Percentiles rank a stretch among this genome's conserved stretches.
Evolutionary conservation across 805 yeast species (phyloP).

Genomic region (Myxozyma lipomycoides): DNA sequence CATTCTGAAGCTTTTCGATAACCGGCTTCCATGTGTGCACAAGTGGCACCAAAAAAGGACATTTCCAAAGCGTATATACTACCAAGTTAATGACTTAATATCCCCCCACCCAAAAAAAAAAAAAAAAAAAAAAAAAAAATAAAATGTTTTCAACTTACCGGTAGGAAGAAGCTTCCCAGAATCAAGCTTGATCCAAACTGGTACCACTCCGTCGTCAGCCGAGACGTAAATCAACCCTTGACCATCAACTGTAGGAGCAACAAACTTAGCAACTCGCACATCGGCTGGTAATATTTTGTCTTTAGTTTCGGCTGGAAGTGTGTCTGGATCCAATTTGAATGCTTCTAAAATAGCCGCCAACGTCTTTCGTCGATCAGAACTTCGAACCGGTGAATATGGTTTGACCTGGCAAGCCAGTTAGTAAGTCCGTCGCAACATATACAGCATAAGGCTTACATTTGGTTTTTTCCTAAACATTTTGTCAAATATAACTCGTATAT

Average conservation of each 20-base stretch:
- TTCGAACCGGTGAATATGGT: slow-evolving; percentile 72
- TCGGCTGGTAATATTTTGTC: slow-evolving; percentile 47
- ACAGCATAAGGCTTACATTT: slow-evolving; percentile 33
- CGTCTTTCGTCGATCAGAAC: slow-evolving; percentile 68
- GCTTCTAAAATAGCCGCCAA: slow-evolving; percentile 43
- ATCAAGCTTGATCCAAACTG: slow-evolving; percentile 62
- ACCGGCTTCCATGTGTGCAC: slow-evolving; percentile 73
- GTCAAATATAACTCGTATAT: too few relatives aligned
- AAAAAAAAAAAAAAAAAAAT: neutral
- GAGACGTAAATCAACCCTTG: slow-evolving; percentile 64
- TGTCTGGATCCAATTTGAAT: slow-evolving; percentile 39
- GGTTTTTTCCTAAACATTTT: slow-evolving; percentile 55
- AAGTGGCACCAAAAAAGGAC: slow-evolving; percentile 61
- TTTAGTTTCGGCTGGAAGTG: slow-evolving; percentile 43
- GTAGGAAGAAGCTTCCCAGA: slow-evolving; percentile 55
- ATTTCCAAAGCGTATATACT: slow-evolving; percentile 64
- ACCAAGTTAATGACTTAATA: neutral
- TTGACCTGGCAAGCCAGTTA: slow-evolving; percentile 45
- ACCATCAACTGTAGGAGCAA: slow-evolving; percentile 44
- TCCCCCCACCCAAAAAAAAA: neutral
- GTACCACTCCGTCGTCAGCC: slow-evolving; percentile 48
- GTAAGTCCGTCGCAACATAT: too few relatives aligned
- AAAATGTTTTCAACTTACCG: slow-evolving; percentile 16
- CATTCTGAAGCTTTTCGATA: slow-evolving; percentile 61
- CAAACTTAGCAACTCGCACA: slow-evolving; percentile 62